Evolutionary conservation across 192 early-diverging fungal species (phyloP), one percentile per base, ranked within the genome.

Genomic region (Gamsiella multidivaricata): DNA sequence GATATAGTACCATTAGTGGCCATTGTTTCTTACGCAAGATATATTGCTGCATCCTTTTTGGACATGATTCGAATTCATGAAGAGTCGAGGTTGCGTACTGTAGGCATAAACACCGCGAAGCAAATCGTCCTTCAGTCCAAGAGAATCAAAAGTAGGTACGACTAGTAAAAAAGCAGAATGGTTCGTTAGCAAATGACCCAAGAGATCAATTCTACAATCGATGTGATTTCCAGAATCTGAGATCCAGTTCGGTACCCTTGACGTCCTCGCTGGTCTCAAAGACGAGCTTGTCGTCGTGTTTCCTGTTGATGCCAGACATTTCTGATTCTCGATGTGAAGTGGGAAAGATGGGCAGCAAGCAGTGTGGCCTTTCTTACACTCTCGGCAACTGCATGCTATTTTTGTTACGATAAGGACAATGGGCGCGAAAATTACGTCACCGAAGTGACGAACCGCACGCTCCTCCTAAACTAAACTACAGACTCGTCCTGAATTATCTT

Each of bases 51-150:
- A 41, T 7, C 39, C 8, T 10, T 41, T 41, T 41, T 7, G 8
- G 14, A 14, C 39, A 14, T 41, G 14, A 41, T n/a, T n/a, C n/a
- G n/a, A n/a, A n/a, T n/a, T n/a, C n/a, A n/a, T 14, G 39, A 41
- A 14, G 39, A 14, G 39, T 7, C 39, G 39, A 41, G 39, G 14
- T 41, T 32, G 80, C 84, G 56, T 80, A 93, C 90, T 96, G 88
- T 97, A 97, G 23, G 96, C 97, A 75, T 97, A 99, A 82, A 99
- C 96, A 52, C 97, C 97, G 68, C 97, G 88, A 52, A 99, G 81
- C 36, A 99, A 85, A 69, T 99, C 96, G 64, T 98, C 96, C 81
- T 99, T 99, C 63, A 99, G 86, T n/a, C 91, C 90, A 83, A 99
- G 93, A n/a, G 91, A 84, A 81, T 98, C 97, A 58, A 99, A 99